Evolutionary conservation across 2,329 filamentous ascomycete genomes (phyloP).

Genomic region (Colletotrichum nymphaeae): DNA sequence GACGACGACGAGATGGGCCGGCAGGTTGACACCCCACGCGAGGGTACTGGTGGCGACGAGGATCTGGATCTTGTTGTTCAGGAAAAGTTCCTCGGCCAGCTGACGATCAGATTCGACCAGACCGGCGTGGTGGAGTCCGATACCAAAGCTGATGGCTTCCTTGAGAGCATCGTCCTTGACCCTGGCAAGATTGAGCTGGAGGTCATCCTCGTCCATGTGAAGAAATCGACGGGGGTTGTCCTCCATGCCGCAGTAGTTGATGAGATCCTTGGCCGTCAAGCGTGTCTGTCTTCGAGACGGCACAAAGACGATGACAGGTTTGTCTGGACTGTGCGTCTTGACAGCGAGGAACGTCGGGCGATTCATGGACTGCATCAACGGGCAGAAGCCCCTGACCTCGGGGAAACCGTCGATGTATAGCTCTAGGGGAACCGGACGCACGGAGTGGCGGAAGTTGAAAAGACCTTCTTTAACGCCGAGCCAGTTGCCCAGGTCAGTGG

Average conservation of each 20-base stretch:
- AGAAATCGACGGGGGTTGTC: constrained; percentile 95
- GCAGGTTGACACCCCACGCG: constrained; percentile 98
- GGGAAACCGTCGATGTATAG: constrained; percentile 98
- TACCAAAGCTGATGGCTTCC: constrained; percentile 96
- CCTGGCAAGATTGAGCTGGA: constrained; percentile 85
- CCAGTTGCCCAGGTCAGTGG: constrained; percentile 94
- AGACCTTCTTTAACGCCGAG: constrained; percentile 94
- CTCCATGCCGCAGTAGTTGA: constrained; percentile 98
- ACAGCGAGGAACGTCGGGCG: constrained; percentile 95
- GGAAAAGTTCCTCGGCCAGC: constrained; percentile 91
- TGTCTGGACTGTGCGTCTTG: constrained; percentile 94
- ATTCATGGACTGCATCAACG: constrained; percentile 99
- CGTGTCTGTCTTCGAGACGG: constrained; percentile 95
- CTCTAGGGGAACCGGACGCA: constrained; percentile 94
- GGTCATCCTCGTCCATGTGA: constrained; percentile 92
- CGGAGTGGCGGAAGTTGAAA: constrained; percentile 98
- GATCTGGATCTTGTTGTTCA: constrained; percentile 98
- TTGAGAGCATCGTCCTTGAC: constrained; percentile 94
- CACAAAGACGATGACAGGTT: constrained; percentile 98
- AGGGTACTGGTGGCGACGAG: constrained; percentile 95
- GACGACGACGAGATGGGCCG: constrained; percentile 95
- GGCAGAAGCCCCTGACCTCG: constrained; percentile 93
- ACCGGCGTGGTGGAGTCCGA: constrained; percentile 96
- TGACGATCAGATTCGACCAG: constrained; percentile 94
- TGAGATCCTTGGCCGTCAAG: constrained; percentile 93